These are phyloP conservation scores for Auricularia sp. DNA, from an alignment of 768 basidiomycete species.

Conservation along the genomic window DNA sequence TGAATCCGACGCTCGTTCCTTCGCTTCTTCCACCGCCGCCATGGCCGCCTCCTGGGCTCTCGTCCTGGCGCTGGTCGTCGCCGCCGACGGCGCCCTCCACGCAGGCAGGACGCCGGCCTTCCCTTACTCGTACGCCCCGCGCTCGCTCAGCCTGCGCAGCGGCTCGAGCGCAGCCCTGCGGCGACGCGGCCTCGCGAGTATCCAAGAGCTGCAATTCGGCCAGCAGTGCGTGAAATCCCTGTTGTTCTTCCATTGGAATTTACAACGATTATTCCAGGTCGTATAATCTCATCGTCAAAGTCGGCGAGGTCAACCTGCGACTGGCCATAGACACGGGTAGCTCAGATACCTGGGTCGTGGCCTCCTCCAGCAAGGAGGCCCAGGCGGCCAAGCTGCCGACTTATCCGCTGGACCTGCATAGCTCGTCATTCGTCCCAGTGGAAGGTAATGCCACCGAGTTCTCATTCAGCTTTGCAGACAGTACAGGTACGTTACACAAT, in stretches of 20 bases:
- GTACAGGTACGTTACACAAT: slow-evolving; percentile 43
- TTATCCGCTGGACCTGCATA: slow-evolving; percentile 60
- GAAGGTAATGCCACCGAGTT: slow-evolving; percentile 55
- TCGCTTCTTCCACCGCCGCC: background rate
- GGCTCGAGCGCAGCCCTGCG: background rate
- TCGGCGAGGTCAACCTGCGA: slow-evolving; percentile 56
- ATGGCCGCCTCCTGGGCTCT: background rate
- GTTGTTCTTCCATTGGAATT: no score
- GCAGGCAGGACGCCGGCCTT: background rate
- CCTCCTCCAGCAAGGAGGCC: slow-evolving; percentile 46
- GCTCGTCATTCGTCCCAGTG: slow-evolving; percentile 53
- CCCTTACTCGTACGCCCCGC: background rate
- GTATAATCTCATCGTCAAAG: slow-evolving; percentile 52
- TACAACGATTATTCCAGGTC: slow-evolving; percentile 34
- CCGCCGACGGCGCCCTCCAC: background rate
- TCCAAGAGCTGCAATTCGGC: background rate
- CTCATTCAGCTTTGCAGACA: slow-evolving; percentile 53
- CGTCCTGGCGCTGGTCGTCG: background rate
- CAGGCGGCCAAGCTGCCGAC: slow-evolving; percentile 52
- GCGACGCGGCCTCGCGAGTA: background rate
- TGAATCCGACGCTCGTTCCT: background rate
- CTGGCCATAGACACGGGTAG: slow-evolving; percentile 69
- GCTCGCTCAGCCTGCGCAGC: background rate
- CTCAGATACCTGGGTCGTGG: slow-evolving; percentile 60
- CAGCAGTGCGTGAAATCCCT: background rate